Evolutionary conservation across 495 filamentous ascomycete species (phyloP).

Genomic region (Hyaloscypha variabilis): DNA sequence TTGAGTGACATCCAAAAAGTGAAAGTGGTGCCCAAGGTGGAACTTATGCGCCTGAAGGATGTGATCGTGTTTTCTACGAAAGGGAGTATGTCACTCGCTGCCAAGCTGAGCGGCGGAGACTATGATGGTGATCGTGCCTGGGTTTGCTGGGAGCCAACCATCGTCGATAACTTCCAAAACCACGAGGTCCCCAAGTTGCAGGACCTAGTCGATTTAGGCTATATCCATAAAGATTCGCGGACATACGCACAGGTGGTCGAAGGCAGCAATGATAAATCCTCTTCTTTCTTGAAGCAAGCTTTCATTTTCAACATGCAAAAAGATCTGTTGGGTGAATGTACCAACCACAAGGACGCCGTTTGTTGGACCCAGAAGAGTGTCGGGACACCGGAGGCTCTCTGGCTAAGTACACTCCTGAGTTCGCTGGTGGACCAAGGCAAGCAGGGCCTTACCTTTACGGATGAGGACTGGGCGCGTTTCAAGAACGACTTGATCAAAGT

Average conservation of each 20-base stretch:
- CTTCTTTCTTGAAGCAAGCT: conserved; percentile 24
- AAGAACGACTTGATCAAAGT: conserved; percentile 26
- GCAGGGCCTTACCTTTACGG: conserved; percentile 67
- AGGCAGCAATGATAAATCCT: conserved; percentile 7
- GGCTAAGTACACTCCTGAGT: conserved; percentile 70
- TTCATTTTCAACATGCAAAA: conserved; percentile 62
- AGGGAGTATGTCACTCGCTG: conserved; percentile 70
- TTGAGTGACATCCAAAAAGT: conserved; percentile 84
- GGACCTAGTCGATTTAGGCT: conserved; percentile 54
- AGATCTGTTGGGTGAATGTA: conserved; percentile 73
- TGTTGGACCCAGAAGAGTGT: no score
- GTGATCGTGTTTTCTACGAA: conserved; percentile 82
- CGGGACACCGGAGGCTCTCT: conserved; percentile 42
- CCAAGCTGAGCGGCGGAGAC: conserved; percentile 87
- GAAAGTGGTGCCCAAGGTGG: conserved; percentile 56
- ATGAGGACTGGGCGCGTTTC: conserved; percentile 46
- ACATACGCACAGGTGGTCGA: conserved; percentile 50
- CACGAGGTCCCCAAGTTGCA: conserved; percentile 46
- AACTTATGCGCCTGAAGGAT: conserved; percentile 77
- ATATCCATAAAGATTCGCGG: conserved; percentile 58
- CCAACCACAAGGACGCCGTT: conserved; percentile 70
- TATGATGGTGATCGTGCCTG: conserved; percentile 92
- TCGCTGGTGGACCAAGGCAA: conserved; percentile 82
- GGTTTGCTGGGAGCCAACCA: conserved; percentile 86
- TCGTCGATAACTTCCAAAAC: conserved; percentile 76